Percentiles rank a stretch among this genome's conserved stretches.
phyloP scores from a whole-genome alignment of 2,329 filamentous ascomycete species.

The Fusarium sp. region DNA sequence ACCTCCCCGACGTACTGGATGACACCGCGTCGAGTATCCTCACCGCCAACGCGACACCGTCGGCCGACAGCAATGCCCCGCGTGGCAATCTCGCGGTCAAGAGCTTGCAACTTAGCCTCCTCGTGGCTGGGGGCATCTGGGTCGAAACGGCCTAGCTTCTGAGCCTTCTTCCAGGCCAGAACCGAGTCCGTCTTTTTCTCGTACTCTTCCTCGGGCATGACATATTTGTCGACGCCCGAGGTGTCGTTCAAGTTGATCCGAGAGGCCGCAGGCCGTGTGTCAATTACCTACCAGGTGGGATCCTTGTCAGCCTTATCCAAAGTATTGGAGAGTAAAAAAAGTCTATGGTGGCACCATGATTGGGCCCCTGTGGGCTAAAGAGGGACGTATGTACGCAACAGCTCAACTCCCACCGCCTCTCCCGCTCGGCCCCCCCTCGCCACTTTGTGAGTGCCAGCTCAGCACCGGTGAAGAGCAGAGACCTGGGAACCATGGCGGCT shows the following conservation, averaged over 20 bases:
- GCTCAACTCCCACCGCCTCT: constrained; percentile 39
- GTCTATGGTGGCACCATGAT: constrained; percentile 19
- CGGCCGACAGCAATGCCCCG: constrained; percentile 74
- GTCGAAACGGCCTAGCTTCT: constrained; percentile 96
- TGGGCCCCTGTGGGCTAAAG: constrained; percentile 26
- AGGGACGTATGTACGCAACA: constrained; percentile 7
- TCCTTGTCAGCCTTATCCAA: constrained; percentile 49
- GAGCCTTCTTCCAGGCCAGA: constrained; percentile 93
- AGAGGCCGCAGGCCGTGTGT: constrained; percentile 80
- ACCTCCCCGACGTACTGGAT: constrained; percentile 80
- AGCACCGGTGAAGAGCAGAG: constrained; percentile 16
- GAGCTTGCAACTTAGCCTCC: constrained; percentile 76
- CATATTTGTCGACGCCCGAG: constrained; percentile 87
- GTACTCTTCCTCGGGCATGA: constrained; percentile 88
- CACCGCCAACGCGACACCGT: constrained; percentile 73
- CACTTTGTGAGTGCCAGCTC: constrained; percentile 26
- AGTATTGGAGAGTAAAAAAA: constrained; percentile 33
- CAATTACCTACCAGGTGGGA: constrained; percentile 71
- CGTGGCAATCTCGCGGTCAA: constrained; percentile 76
- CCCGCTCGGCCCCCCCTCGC: constrained; percentile 33
- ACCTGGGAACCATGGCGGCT: constrained; percentile 22
- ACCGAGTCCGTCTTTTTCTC: constrained; percentile 89
- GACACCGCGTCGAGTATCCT: constrained; percentile 77
- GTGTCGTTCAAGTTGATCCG: constrained; percentile 86
- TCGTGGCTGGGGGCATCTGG: constrained; percentile 82